These are phyloP conservation scores for Entrophospora sp. DNA, from an alignment of 192 early-diverging fungal species.

Conservation along the genomic window DNA sequence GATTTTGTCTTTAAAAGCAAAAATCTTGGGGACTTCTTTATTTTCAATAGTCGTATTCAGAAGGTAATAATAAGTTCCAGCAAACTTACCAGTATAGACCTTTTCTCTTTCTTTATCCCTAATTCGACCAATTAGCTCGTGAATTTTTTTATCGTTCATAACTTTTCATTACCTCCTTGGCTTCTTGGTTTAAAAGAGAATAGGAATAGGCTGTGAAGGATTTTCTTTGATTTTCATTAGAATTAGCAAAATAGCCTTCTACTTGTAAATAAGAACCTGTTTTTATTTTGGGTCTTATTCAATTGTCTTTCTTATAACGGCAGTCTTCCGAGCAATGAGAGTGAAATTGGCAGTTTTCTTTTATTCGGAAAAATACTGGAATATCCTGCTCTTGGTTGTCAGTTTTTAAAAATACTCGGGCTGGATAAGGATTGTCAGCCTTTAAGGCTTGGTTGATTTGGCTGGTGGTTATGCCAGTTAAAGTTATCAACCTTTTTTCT, in stretches of 20 bases:
- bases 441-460: neutral
- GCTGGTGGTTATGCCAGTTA: neutral
- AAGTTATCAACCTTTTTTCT: neutral
- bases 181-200: neutral
- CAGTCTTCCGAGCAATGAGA: too few species aligned
- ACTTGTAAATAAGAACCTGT: slow-evolving; percentile 3
- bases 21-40: neutral
- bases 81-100: too few species aligned
- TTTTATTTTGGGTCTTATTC: slow-evolving; percentile 1
- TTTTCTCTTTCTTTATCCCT: neutral
- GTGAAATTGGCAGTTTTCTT: too few species aligned
- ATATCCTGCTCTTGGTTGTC: neutral
- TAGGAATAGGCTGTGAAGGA: neutral
- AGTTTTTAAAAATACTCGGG: slow-evolving; percentile 4
- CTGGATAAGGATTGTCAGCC: slow-evolving; percentile 2
- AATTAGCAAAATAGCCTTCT: neutral
- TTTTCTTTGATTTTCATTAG: neutral
- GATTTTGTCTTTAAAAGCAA: neutral
- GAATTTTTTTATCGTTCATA: neutral
- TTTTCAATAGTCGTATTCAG: neutral
- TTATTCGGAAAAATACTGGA: neutral
- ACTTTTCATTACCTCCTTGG: neutral
- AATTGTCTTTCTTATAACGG: too few species aligned
- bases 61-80: neutral
- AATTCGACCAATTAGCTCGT: neutral